Evolutionary conservation across 768 basidiomycete genomes (phyloP).

Genomic region (Phaeotremella fagi): DNA sequence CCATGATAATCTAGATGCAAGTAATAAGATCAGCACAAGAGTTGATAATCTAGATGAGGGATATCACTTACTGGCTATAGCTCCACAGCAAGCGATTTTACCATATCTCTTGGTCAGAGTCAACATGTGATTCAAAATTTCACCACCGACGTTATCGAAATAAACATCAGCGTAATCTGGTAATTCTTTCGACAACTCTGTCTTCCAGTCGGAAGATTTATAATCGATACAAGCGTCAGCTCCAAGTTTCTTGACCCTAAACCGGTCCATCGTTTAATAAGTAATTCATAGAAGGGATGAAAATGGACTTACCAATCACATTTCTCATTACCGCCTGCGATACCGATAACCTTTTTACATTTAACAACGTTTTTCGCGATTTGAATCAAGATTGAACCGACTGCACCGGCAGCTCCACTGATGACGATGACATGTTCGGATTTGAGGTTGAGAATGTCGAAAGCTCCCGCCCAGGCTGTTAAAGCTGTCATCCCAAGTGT

Average conservation of each 20-base stretch:
- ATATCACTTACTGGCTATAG: constrained; percentile 17
- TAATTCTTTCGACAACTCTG: constrained; percentile 19
- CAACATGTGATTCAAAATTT: constrained; percentile 22
- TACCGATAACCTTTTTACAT: constrained; percentile 41
- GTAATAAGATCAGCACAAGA: background rate
- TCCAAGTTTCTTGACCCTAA: constrained; percentile 41
- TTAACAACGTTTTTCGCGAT: constrained; percentile 44
- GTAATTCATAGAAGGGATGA: background rate
- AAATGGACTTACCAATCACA: constrained; percentile 33
- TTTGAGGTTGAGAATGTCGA: constrained; percentile 31
- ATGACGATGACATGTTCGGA: constrained; percentile 34
- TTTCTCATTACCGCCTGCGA: constrained; percentile 43
- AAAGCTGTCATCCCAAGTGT: constrained; percentile 28
- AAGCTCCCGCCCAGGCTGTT: constrained; percentile 37
- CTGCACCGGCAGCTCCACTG: constrained; percentile 41
- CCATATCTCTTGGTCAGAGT: constrained; percentile 18
- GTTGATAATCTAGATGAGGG: background rate
- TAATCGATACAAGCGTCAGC: constrained; percentile 48
- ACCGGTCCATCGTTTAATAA: background rate
- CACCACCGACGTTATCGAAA: constrained; percentile 38
- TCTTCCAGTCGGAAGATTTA: constrained; percentile 22
- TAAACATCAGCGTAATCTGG: constrained; percentile 22
- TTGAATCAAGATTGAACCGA: constrained; percentile 27
- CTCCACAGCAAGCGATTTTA: constrained; percentile 21
- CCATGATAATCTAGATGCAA: constrained; percentile 13